Conservation (phyloP, 169 alveolate species). For the Plasmodium fragile region DNA sequence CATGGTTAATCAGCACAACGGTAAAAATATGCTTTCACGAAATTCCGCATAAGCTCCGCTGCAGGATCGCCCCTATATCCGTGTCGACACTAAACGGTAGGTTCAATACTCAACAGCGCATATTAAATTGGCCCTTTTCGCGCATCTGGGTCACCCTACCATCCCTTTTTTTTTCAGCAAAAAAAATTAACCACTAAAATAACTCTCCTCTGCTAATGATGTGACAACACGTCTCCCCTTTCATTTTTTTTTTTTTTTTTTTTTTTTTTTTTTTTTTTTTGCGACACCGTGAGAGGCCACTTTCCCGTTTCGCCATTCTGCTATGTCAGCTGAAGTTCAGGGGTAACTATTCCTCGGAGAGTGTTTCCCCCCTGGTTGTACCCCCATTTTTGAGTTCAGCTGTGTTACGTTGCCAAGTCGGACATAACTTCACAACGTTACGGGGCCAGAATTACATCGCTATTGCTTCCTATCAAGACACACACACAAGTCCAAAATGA, state of each 20-base stretch:
- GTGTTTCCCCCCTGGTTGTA: not conserved
- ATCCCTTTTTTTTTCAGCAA: not conserved
- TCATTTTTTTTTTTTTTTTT: too few relatives aligned
- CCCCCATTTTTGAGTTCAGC: not conserved
- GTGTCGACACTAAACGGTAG: not conserved
- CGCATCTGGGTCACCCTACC: not conserved
- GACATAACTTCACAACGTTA: not conserved
- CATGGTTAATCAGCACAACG: too few relatives aligned
- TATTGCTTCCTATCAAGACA: not conserved
- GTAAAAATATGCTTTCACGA: not conserved
- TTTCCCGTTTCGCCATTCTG: not conserved
- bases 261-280: too few relatives aligned
- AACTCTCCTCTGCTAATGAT: not conserved
- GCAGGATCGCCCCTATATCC: not conserved
- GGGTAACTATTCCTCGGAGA: not conserved
- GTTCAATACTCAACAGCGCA: not conserved
- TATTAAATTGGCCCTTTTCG: not conserved
- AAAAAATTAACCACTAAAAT: not conserved
- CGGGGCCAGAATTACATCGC: not conserved
- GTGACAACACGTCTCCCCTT: not conserved
- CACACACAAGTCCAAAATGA: constrained; percentile 15
- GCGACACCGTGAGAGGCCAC: not conserved
- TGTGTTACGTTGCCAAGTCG: not conserved
- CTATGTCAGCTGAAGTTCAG: not conserved
- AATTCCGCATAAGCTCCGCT: not conserved